Percentiles rank a stretch among this genome's conserved stretches.
These are phyloP conservation scores for Pouteria glomerata DNA, from an alignment of 148 eudicot species.

Conservation along the genomic window DNA sequence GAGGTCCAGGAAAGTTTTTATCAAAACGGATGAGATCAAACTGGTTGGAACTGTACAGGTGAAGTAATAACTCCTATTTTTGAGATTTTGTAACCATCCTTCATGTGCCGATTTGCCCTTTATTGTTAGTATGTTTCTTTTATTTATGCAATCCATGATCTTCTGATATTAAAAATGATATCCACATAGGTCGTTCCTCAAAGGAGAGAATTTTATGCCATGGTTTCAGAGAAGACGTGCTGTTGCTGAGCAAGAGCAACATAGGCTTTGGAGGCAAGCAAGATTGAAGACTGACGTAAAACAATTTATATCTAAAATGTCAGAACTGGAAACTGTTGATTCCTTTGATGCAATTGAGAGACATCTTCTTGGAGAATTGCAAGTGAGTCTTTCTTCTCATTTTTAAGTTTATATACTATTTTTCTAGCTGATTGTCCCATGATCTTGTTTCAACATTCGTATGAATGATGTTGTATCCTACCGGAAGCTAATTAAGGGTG, in stretches of 20 bases:
- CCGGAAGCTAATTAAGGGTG: neutral
- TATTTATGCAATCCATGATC: neutral
- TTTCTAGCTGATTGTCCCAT: neutral
- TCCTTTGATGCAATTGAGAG: slow-evolving; percentile 87
- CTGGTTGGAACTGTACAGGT: slow-evolving; percentile 96
- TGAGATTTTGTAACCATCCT: neutral
- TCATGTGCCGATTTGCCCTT: neutral
- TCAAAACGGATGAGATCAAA: slow-evolving; percentile 87
- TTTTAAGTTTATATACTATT: neutral
- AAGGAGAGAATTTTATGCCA: slow-evolving; percentile 75
- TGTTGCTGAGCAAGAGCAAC: slow-evolving; percentile 82
- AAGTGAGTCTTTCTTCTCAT: slow-evolving; percentile 35
- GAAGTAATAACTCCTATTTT: neutral
- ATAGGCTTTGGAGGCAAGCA: slow-evolving; percentile 80
- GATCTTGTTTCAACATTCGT: neutral
- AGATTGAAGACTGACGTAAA: slow-evolving; percentile 72
- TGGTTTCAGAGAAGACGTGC: slow-evolving; percentile 88
- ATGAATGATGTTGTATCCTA: neutral
- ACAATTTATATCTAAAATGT: slow-evolving; percentile 56
- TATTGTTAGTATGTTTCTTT: neutral
- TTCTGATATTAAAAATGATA: neutral
- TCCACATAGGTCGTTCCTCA: slow-evolving; percentile 65
- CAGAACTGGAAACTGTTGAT: slow-evolving; percentile 82
- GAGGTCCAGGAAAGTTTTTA: slow-evolving; percentile 97
- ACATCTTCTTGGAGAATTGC: slow-evolving; percentile 71